Base-by-base conservation (phyloP, 2,329 filamentous ascomycete species). In the Scedosporium minutisporum region DNA sequence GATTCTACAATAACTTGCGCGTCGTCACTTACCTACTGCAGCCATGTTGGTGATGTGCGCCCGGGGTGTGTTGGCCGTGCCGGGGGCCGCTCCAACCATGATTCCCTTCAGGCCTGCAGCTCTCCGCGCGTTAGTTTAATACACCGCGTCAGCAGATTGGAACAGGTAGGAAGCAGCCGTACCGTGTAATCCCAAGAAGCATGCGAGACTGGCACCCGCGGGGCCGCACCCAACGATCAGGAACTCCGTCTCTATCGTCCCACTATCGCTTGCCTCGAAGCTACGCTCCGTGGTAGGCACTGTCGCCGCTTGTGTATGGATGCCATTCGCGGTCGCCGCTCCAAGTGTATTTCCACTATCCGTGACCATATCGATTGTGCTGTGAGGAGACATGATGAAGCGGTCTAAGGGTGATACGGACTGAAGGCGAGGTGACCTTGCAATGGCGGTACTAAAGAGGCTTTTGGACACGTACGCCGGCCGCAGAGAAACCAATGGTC, bases 41-140 rank as follows among this genome's bases (percentile, higher is more conserved):
- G 82, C 82, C 70, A 80, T 80, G 68, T 86, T 87, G 55, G 80
- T 85, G 63, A 86, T 83, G 67, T 87, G 83, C 0, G 83, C 84
- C 25, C 84, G 74, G 1, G 84, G 84, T 1, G 82, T 85, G 63
- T 81, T 73, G 1, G 83, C 81, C 1, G 79, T 83, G 3, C 77
- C 76, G 0, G 80, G 70, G 0, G 79, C 76, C 1, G 75, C 68
- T 5, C 77, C 77, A 60, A 87, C 74, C 65, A 86, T 77, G 57
- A 86, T 75, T 0, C 84, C 84, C 33, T 72, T 79, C 3, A 82
- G 69, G 1, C 76, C 79, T 80, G 53, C 51, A 23, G 14, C 53
- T 14, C 27, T 48, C 18, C 51, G 48, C 62, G n/a, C n/a, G 2
- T 60, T n/a, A 18, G 5, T 27, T 27, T 27, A 27, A 5, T 27